Percentiles rank a stretch among this genome's conserved stretches.
Conservation (phyloP, 73 alveolate genomes). For the Effrenium voratum region DNA sequence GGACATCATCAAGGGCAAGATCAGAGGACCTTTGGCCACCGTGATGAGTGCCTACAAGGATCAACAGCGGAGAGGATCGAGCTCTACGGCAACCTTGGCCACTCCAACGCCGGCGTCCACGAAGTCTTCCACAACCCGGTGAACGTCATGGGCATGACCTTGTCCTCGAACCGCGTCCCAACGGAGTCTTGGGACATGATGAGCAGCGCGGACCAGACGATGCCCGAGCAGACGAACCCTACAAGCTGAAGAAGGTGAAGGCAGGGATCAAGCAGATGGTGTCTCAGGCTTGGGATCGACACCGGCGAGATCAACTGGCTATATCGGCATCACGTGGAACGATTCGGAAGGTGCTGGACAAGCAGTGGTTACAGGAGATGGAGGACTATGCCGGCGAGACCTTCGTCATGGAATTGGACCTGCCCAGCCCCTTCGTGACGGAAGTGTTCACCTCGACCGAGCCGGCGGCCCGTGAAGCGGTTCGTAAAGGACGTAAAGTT, state of each 20-base stretch:
- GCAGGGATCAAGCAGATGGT: slow-evolving; percentile 4
- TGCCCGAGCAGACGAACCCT: neutral
- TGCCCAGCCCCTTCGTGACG: neutral
- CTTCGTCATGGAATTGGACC: neutral
- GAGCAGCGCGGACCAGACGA: neutral
- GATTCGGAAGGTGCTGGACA: neutral
- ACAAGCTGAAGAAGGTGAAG: neutral
- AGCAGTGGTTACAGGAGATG: neutral
- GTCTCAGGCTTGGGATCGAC: slow-evolving; percentile 30
- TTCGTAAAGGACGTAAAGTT: neutral
- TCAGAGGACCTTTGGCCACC: no score
- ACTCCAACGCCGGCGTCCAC: no score
- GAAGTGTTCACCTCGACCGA: neutral
- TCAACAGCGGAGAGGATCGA: no score
- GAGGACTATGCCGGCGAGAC: neutral
- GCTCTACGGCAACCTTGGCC: no score
- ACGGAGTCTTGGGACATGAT: no score
- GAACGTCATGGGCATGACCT: no score
- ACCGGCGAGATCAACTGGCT: slow-evolving; percentile 25
- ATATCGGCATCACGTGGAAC: neutral
- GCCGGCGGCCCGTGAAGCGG: neutral
- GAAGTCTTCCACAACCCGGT: no score
- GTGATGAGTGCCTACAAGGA: no score
- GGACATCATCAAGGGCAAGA: no score
- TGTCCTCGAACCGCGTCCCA: no score